These are phyloP conservation scores for Blastomyces parvus DNA, from an alignment of 2,329 filamentous ascomycete genomes.

Conservation along the genomic window DNA sequence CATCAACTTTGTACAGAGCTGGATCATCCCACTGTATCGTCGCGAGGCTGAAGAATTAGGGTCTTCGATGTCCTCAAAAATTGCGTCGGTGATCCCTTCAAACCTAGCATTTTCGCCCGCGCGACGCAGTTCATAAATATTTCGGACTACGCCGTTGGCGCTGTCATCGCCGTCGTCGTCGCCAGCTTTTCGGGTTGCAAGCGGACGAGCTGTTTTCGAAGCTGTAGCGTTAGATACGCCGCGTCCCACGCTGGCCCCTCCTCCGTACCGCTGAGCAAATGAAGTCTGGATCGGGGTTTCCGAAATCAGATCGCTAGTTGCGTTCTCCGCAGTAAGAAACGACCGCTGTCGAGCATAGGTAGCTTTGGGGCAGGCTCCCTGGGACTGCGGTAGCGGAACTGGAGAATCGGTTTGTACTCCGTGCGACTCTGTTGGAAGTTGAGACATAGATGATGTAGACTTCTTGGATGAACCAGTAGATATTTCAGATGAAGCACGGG, in stretches of 20 bases:
- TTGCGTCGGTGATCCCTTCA: conserved; percentile 44
- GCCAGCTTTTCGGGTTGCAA: conserved; percentile 16
- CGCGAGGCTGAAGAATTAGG: conserved; percentile 36
- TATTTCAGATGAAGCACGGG: conserved; percentile 4
- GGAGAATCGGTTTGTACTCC: conserved; percentile 11
- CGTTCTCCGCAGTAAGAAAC: conserved; percentile 45
- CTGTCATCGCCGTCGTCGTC: conserved; percentile 43
- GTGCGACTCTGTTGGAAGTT: not conserved
- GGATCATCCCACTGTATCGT: conserved; percentile 45
- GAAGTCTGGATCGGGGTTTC: not conserved
- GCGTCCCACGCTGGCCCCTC: not conserved
- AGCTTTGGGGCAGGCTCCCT: conserved; percentile 35
- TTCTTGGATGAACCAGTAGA: not conserved
- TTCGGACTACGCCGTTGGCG: conserved; percentile 40
- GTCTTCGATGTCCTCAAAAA: conserved; percentile 52
- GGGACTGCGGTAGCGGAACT: conserved; percentile 16
- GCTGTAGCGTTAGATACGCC: not conserved
- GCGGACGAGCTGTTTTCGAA: conserved; percentile 13
- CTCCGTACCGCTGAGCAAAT: not conserved
- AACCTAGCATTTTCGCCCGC: conserved; percentile 50
- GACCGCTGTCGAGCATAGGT: conserved; percentile 54
- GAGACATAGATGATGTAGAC: not conserved
- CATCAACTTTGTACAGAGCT: conserved; percentile 45
- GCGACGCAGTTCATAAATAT: conserved; percentile 53
- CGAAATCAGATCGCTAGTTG: conserved; percentile 12